phyloP scores from a whole-genome alignment of 805 yeast genomes.

The Grigorovia transvaalensis region DNA sequence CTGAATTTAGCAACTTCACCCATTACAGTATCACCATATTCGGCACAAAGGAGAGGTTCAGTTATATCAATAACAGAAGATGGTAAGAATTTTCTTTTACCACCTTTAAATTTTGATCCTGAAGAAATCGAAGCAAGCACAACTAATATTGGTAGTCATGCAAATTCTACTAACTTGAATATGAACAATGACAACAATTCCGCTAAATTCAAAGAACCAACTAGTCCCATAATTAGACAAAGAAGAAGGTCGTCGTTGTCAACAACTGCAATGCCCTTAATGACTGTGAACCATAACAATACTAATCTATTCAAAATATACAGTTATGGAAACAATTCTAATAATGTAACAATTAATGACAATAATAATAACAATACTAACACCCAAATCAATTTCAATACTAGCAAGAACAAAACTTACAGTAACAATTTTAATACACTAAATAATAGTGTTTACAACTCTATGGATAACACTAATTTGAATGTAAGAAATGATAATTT shows the following conservation, averaged over 20 bases:
- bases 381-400: not conserved
- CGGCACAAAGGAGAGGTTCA: constrained; percentile 7
- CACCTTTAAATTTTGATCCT: constrained; percentile 10
- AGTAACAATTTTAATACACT: not conserved
- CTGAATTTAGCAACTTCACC: constrained; percentile 6
- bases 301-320: not conserved
- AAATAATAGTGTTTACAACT: not conserved
- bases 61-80: constrained; percentile 8
- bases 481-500: not conserved
- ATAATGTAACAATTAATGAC: not conserved
- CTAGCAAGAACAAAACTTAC: not conserved
- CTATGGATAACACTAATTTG: not conserved
- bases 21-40: constrained; percentile 2
- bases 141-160: not conserved
- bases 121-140: not conserved
- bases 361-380: not conserved
- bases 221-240: constrained; percentile 1
- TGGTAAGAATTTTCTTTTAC: constrained; percentile 8
- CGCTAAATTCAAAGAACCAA: constrained; percentile 1
- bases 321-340: not conserved
- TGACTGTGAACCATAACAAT: not conserved
- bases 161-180: not conserved
- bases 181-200: not conserved
- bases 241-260: constrained; percentile 1
- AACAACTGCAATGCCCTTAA: not conserved